A percentile compares a stretch with the other conserved stretches of the same genome.
phyloP scores from a whole-genome alignment of 2,329 filamentous ascomycete genomes.

The Endoconidiophora polonica region DNA sequence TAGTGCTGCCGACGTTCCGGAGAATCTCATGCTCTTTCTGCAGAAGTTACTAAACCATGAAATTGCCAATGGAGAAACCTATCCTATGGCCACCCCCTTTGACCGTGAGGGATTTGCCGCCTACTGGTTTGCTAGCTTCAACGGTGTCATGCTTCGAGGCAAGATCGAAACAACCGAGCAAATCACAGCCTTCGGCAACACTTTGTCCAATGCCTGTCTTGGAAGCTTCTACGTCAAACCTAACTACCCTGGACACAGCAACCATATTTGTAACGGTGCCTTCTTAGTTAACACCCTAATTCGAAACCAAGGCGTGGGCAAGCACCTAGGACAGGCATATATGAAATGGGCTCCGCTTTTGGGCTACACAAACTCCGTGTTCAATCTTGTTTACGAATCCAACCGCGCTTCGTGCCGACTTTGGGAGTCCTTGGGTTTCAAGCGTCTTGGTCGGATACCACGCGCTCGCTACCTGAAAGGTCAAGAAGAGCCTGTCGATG shows the following conservation, averaged over 20 bases:
- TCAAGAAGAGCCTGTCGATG: slow-evolving; percentile 51
- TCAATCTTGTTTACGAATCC: slow-evolving; percentile 88
- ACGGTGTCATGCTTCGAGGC: slow-evolving; percentile 71
- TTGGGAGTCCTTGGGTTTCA: slow-evolving; percentile 85
- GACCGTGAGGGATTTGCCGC: slow-evolving; percentile 56
- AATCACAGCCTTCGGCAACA: slow-evolving; percentile 38
- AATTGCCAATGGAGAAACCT: slow-evolving; percentile 82
- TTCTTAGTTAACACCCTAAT: slow-evolving; percentile 60
- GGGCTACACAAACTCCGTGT: slow-evolving; percentile 82
- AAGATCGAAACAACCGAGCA: slow-evolving; percentile 37
- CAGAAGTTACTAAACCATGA: slow-evolving; percentile 76
- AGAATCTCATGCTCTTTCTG: slow-evolving; percentile 57
- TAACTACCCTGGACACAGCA: slow-evolving; percentile 81
- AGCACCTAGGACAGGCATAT: slow-evolving; percentile 61
- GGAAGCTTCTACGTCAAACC: slow-evolving; percentile 91
- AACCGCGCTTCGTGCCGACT: slow-evolving; percentile 81
- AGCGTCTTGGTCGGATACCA: slow-evolving; percentile 73
- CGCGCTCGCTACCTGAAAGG: slow-evolving; percentile 53
- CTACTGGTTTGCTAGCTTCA: slow-evolving; percentile 89
- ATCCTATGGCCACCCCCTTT: slow-evolving; percentile 70
- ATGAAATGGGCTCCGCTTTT: slow-evolving; percentile 63
- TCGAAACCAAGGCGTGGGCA: slow-evolving; percentile 57
- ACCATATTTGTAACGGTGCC: slow-evolving; percentile 76
- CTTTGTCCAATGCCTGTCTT: slow-evolving; percentile 62
- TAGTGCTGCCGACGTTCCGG: slow-evolving; percentile 59